Evolutionary conservation across 2,329 filamentous ascomycete species (phyloP), one percentile per base, ranked within the genome.

Genomic region (Stromatinia cepivora): DNA sequence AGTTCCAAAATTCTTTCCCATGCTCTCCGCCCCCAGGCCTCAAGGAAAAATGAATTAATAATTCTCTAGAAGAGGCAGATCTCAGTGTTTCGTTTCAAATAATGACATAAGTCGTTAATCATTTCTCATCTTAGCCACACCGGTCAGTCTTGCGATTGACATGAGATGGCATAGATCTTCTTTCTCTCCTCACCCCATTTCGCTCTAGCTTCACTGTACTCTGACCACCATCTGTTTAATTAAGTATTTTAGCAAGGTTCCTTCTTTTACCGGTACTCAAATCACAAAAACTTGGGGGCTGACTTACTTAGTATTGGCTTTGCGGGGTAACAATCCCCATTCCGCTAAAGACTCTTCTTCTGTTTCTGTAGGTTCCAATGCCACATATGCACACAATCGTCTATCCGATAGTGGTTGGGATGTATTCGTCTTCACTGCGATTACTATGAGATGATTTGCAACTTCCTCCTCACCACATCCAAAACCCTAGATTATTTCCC

Each of bases 401-500:
- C 50, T 65, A n/a, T 65, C 48, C n/a, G 45, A 20, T 9, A 20
- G 13, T 25, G 48, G 17, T 15, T 20, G n/a, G 7, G 42, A 36
- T 48, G 59, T 46, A 45, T 48, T 25, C 8, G 48, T 36, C 31
- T 50, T 48, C 42, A 17, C 48, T 45, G 20, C 5, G 6, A 8
- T 39, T 39, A 34, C 34, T 20, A 13, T 46, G 1, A 46, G n/a
- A 62, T 48, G 39, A 31, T 48, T 45, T 46, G 42, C 39, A 31
- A 62, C 20, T 50, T 31, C 46, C 13, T 62, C 39, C 8, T 62
- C 39, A n/a, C 48, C 22, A 42, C 39, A 61, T 10, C 59, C 39
- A 62, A 62, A n/a, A 46, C 59, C n/a, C 10, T 31, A 25, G 42
- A 36, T 48, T 46, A n/a, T 46, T 46, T 13, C 31, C 83, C 83